phyloP scores from a whole-genome alignment of 176 grass and related monocot genomes.

The Melocanna baccifera region DNA sequence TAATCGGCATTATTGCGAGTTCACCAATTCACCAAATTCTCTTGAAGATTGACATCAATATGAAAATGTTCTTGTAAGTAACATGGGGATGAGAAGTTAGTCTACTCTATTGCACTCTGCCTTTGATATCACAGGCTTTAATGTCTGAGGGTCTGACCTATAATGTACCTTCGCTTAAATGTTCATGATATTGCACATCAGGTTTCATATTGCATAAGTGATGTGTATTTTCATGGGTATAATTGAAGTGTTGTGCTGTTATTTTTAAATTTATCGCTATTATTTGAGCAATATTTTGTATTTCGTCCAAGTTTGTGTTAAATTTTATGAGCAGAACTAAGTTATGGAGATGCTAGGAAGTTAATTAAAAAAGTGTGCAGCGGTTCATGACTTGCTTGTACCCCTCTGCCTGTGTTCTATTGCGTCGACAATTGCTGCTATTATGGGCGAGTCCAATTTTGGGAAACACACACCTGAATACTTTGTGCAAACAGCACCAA shows the following conservation, averaged over 20 bases:
- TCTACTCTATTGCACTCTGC: neutral
- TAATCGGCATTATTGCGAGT: neutral
- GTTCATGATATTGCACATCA: neutral
- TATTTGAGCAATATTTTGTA: neutral
- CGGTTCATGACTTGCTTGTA: neutral
- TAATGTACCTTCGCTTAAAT: neutral
- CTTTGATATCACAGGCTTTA: neutral
- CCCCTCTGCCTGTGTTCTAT: neutral
- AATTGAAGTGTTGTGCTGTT: neutral
- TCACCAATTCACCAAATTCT: neutral
- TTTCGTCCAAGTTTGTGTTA: neutral
- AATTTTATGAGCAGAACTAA: constrained; percentile 12
- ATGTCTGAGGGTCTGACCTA: neutral
- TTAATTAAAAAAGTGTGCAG: neutral
- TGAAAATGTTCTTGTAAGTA: neutral
- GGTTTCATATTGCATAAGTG: constrained; percentile 8
- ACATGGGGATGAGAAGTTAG: neutral
- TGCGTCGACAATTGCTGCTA: neutral
- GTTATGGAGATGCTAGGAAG: constrained; percentile 7
- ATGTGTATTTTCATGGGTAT: constrained; percentile 4
- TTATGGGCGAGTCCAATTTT: neutral
- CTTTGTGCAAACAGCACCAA: neutral
- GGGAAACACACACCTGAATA: neutral
- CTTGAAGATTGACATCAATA: neutral
- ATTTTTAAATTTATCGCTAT: neutral